These are phyloP conservation scores for Cladosporium sp. DNA, from an alignment of 2,329 filamentous ascomycete genomes.

Conservation along the genomic window DNA sequence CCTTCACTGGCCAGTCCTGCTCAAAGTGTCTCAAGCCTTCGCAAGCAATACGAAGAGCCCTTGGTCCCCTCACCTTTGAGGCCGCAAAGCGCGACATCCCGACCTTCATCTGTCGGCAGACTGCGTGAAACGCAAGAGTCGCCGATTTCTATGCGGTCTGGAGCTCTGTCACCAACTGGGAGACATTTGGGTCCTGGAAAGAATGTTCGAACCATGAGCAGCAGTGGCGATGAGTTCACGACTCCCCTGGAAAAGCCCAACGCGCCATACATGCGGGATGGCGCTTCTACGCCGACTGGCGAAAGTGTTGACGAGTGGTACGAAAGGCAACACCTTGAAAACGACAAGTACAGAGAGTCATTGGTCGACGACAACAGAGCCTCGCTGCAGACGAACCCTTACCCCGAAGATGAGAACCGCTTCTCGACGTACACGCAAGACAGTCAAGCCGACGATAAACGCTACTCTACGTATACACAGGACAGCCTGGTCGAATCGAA, in stretches of 20 bases:
- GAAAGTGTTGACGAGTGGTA: slow-evolving; percentile 48
- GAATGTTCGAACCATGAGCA: slow-evolving; percentile 44
- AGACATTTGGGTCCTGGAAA: slow-evolving; percentile 52
- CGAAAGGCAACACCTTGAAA: slow-evolving; percentile 53
- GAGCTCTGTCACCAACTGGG: slow-evolving; percentile 55
- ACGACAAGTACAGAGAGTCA: slow-evolving; percentile 53
- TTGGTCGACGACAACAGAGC: slow-evolving; percentile 30
- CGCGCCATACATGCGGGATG: slow-evolving; percentile 46
- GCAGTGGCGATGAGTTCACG: slow-evolving; percentile 43
- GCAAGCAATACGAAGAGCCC: slow-evolving; percentile 54
- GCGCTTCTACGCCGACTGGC: slow-evolving; percentile 24
- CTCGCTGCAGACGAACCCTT: slow-evolving; percentile 44
- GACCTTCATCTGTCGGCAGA: slow-evolving; percentile 58
- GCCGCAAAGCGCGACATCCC: slow-evolving; percentile 30
- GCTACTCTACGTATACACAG: slow-evolving; percentile 28
- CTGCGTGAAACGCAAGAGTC: slow-evolving; percentile 50
- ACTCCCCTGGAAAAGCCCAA: slow-evolving; percentile 34
- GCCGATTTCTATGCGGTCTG: slow-evolving; percentile 56
- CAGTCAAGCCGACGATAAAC: slow-evolving; percentile 41
- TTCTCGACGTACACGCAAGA: slow-evolving; percentile 52
- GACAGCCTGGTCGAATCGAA: slow-evolving; percentile 49
- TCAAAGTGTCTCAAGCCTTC: slow-evolving; percentile 76
- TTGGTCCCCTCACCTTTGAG: slow-evolving; percentile 31
- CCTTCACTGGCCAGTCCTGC: slow-evolving; percentile 75
- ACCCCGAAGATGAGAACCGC: slow-evolving; percentile 51